Percentiles rank a stretch among this genome's conserved stretches.
Conservation (phyloP, 2,329 filamentous ascomycete genomes). For the Apiospora rasikravindrae region DNA sequence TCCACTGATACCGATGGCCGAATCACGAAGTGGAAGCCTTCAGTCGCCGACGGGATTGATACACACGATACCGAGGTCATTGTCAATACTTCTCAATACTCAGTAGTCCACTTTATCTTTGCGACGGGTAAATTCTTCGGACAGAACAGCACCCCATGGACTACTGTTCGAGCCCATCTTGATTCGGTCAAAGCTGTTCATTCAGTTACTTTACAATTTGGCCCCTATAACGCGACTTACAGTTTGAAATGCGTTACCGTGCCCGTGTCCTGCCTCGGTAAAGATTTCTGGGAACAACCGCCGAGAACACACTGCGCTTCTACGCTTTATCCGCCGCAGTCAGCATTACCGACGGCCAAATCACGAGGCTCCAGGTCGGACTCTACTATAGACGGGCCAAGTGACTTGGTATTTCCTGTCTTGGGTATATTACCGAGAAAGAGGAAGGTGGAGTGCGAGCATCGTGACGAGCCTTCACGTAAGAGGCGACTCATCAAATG, state of each 20-base stretch:
- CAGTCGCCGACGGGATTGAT: neutral
- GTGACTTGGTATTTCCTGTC: neutral
- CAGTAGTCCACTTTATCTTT: neutral
- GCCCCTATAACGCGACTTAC: neutral
- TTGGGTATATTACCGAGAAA: neutral
- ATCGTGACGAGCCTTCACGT: neutral
- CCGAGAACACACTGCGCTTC: neutral
- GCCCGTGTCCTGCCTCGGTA: neutral
- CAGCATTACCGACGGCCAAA: neutral
- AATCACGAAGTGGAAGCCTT: neutral
- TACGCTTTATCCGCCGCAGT: neutral
- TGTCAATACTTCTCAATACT: neutral
- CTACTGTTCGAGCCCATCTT: neutral
- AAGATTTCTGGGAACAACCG: slow-evolving; percentile 1
- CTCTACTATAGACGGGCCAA: neutral
- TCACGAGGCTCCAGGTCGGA: neutral
- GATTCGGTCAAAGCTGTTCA: neutral
- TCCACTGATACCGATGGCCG: neutral
- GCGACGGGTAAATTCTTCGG: neutral
- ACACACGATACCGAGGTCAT: neutral
- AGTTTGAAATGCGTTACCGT: neutral
- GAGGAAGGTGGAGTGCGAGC: neutral
- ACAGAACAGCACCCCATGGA: neutral
- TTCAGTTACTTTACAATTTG: neutral
- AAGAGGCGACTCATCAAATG: neutral